A percentile compares a stretch with the other conserved stretches of the same genome.
These are phyloP conservation scores for Mrakia blollopis DNA, from an alignment of 768 basidiomycete species.

Conservation along the genomic window DNA sequence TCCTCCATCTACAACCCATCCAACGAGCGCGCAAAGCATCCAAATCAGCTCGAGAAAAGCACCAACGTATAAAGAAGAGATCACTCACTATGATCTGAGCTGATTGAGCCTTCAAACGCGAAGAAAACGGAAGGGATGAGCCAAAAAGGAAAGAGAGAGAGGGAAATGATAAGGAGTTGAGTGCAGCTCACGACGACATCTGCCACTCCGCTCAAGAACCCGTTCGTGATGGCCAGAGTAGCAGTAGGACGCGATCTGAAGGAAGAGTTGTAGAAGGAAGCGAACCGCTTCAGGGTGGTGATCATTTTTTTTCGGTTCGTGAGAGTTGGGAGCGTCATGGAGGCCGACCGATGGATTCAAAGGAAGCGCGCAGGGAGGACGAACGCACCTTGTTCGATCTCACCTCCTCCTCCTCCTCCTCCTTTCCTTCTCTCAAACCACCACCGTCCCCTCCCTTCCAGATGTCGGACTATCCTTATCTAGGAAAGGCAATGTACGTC, in stretches of 20 bases:
- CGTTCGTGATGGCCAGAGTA: constrained; percentile 30
- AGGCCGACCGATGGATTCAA: too few species aligned
- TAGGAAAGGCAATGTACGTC: constrained; percentile 10
- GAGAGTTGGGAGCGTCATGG: neutral
- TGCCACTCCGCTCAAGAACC: constrained; percentile 23
- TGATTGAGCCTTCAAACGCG: constrained; percentile 7
- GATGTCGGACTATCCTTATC: constrained; percentile 10
- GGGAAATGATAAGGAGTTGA: neutral
- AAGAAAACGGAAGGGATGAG: neutral
- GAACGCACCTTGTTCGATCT: neutral
- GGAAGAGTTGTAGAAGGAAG: constrained; percentile 20
- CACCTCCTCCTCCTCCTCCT: neutral
- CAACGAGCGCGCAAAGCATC: neutral
- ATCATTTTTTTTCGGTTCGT: neutral
- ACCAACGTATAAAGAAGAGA: too few species aligned
- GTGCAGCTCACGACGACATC: constrained; percentile 28
- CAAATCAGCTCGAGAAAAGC: neutral
- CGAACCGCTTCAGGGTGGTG: constrained; percentile 1
- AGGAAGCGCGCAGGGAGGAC: too few species aligned
- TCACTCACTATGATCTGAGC: constrained; percentile 24
- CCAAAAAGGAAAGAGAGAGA: neutral
- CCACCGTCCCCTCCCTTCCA: neutral
- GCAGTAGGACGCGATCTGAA: constrained; percentile 7
- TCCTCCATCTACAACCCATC: neutral
- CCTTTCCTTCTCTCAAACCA: neutral